These are phyloP conservation scores for Saccharum officinarum DNA, from an alignment of 176 grass and related monocot species.

Conservation along the genomic window DNA sequence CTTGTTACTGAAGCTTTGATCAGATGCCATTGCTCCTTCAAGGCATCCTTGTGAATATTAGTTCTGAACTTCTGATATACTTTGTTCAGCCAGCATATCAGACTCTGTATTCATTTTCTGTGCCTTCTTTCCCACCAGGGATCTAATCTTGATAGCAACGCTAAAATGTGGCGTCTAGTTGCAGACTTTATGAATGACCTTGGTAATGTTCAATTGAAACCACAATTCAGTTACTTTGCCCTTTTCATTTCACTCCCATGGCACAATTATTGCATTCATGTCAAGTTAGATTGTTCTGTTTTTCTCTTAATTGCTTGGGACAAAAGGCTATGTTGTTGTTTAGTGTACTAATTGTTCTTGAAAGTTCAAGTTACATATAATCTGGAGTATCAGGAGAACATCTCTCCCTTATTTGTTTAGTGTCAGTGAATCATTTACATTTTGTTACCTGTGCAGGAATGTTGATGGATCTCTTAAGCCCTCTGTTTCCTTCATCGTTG, in stretches of 20 bases:
- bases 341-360: neutral
- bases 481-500: slow-evolving; percentile 94
- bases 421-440: slow-evolving; percentile 2
- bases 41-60: slow-evolving; percentile 4
- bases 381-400: neutral
- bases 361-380: slow-evolving; percentile 22
- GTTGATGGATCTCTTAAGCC: slow-evolving; percentile 96
- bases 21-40: neutral
- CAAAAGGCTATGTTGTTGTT: too few relatives aligned
- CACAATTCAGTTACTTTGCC: neutral
- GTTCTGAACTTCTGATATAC: slow-evolving; percentile 9
- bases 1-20: neutral
- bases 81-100: neutral
- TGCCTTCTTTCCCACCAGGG: slow-evolving; percentile 62
- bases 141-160: slow-evolving; percentile 90
- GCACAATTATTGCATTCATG: neutral
- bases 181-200: slow-evolving; percentile 99
- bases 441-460: slow-evolving; percentile 68
- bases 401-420: neutral
- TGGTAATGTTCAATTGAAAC: slow-evolving; percentile 57
- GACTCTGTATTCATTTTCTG: slow-evolving; percentile 30
- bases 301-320: slow-evolving; percentile 16
- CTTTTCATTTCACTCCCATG: neutral
- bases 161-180: slow-evolving; percentile 95
- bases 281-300: slow-evolving; percentile 1